Evolutionary conservation across 2,329 filamentous ascomycete species (phyloP), one percentile per base, ranked within the genome.

Genomic region (Botryotinia narcissicola): DNA sequence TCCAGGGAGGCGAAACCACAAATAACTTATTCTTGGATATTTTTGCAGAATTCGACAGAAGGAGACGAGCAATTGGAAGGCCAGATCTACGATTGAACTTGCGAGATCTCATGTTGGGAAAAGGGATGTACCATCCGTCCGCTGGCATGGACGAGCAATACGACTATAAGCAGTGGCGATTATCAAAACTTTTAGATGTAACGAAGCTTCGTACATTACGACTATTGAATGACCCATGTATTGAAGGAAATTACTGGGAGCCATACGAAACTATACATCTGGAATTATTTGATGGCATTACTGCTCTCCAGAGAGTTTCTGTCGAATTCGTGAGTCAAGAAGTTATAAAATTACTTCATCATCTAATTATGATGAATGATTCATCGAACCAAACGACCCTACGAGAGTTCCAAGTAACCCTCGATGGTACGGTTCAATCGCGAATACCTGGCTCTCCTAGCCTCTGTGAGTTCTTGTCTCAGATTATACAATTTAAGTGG

Each of bases 181-280:
- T 54, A n/a, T 70, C 68, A 25, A 42, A 29, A 9, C 54, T 70
- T 35, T 8, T n/a, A 25, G 68, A 70, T 48, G 29, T 51, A 25
- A 48, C 57, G 32, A 61, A 70, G 22, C 57, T 70, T 46, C 68
- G 68, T 5, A 51, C 68, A 25, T 46, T 70, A 22, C 68, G 68
- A 22, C 8, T 70, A 16, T 35, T 70, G 10, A 70, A 70, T 29
- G 14, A 60, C 16, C 51, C 32, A 29, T 29, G 7, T 12, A 25
- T 20, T 22, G 14, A 29, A 1, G n/a, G 46, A 3, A 22, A 44
- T 4, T 54, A 32, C 29, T 70, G 35, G 67, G 22, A 14, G 10
- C 32, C 48, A 54, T 54, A 29, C 46, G 54, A 22, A 42, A 18
- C 5, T 32, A 70, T 70, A 22, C 16, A 70, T 37, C 4, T 46